Percentiles rank a stretch among this genome's conserved stretches.
phyloP scores from a whole-genome alignment of 208 protist species.

The Acanthamoeba lenticulata region DNA sequence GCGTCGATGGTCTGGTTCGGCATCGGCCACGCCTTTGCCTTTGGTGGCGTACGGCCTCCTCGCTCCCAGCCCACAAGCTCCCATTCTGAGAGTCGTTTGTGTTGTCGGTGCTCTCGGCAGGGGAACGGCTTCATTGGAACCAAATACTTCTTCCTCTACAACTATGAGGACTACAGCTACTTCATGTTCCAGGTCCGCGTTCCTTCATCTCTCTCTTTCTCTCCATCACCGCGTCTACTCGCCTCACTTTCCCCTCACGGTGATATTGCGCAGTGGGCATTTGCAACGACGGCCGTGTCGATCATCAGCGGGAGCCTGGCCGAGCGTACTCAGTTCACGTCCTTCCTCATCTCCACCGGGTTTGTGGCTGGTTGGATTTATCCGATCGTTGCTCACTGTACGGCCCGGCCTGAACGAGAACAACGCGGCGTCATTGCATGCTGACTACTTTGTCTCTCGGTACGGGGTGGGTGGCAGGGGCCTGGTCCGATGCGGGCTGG shows the following conservation, averaged over 20 bases:
- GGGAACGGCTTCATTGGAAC: conserved; percentile 49
- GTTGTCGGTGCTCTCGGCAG: background rate
- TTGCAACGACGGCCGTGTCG: conserved; percentile 29
- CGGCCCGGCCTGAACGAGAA: too few species aligned
- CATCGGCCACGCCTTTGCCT: conserved; percentile 55
- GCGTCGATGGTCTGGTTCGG: conserved; percentile 31
- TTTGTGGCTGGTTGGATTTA: conserved; percentile 51
- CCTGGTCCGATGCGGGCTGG: conserved; percentile 58
- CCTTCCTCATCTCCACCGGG: conserved; percentile 27
- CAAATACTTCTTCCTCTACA: background rate
- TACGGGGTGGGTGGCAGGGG: background rate
- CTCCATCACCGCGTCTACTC: background rate
- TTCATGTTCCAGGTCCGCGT: conserved; percentile 45
- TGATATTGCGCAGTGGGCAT: background rate
- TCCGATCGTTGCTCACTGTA: conserved; percentile 57
- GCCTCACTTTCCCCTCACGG: background rate
- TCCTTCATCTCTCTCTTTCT: background rate
- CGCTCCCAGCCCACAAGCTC: background rate
- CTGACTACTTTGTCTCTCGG: background rate
- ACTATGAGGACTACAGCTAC: conserved; percentile 8
- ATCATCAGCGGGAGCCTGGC: conserved; percentile 51
- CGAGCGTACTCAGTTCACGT: conserved; percentile 62
- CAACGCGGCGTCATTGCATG: background rate
- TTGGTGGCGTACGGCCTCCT: background rate
- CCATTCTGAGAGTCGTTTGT: background rate